Base-by-base conservation (phyloP, 306 rosid genomes). In the Vicia faba region DNA sequence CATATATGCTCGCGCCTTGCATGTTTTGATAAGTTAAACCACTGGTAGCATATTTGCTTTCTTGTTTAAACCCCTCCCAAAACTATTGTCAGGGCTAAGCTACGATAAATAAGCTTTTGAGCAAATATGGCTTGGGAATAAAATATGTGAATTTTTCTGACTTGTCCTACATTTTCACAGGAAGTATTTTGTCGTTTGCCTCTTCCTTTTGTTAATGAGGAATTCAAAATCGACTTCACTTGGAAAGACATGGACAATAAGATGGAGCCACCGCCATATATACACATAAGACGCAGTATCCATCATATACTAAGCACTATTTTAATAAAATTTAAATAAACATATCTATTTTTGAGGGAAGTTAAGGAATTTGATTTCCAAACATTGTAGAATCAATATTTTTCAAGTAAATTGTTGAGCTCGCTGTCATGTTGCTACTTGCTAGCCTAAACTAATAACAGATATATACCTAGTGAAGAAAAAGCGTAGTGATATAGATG, bases 271-370 rank as follows among this genome's bases (percentile, higher is more conserved):
- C 96, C 93, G 14, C 84, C 89, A 61, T 92, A 86, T 72, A 65
- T 61, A 23, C 96, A 84, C 84, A 92, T 92, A 71, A 84, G 82
- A 68, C 92, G 96, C 55, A 89, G 96, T 92, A 92, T 92, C 96
- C 96, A 77, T 26, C 56, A 59, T 63, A 20, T 44, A 60, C 40
- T 71, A 70, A 57, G 59, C 68, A 60, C 64, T 18, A 19, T 20
- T 44, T 51, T 61, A 62, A 28, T 45, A 55, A 66, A 40, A 49
- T 68, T 48, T 36, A 11, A 50, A 71, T 28, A 43, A 28, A 57
- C 67, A 15, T 18, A 28, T 23, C 16, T 66, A 23, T n/a, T 50
- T 59, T 58, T 29, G 60, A 56, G 53, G 61, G 76, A 57, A 51
- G 69, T 72, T 20, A 45, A 59, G 11, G 65, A 11, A 41, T 63